Evolutionary conservation across 331 rosid genomes (phyloP), one percentile per base, ranked within the genome.

Genomic region (Cydonia oblonga): DNA sequence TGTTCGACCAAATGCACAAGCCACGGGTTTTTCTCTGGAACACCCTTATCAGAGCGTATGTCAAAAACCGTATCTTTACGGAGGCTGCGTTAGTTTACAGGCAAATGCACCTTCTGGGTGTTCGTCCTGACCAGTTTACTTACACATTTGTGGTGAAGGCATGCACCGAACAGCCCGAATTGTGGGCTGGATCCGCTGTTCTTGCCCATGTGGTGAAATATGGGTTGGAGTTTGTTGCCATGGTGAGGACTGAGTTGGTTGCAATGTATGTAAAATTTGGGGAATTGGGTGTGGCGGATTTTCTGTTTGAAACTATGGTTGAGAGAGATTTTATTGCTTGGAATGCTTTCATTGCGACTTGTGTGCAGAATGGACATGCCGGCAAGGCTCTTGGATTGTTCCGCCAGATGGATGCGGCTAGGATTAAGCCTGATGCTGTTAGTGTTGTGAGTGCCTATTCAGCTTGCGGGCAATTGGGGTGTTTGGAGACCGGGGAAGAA

Each of bases 1-100:
- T 81, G 70, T 81, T 81, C 58, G 85, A 81, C 32, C 79, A 74
- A 69, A 77, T 81, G 82, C 82, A 81, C 71, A 81, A 81, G 32
- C 85, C 82, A 10, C 60, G 80, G 15, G 58, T 69, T 19, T 81
- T 81, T 70, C 76, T 81, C n/a, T 81, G 85, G 82, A 78, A 49
- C 74, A 81, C 77, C 18, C 59, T 77, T 15, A 69, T 81, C 61
- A 81, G 62, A 66, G 82, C 71, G 10, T 81, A 74, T 9, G 74
- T 74, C 2, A 70, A 74, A 57, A 70, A 58, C 28, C 67, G 57
- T 4, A 68, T 64, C 18, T 74, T 65, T 33, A 13, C 9, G 7
- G 85, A 81, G 52, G 85, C 85, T 16, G 29, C 74, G 7, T 70
- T 22, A 4, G 68, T 81, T 74, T 81, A 81, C 28, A 81, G 75